phyloP scores from a whole-genome alignment of 805 yeast species.

The Spencermartinsiella europaea region DNA sequence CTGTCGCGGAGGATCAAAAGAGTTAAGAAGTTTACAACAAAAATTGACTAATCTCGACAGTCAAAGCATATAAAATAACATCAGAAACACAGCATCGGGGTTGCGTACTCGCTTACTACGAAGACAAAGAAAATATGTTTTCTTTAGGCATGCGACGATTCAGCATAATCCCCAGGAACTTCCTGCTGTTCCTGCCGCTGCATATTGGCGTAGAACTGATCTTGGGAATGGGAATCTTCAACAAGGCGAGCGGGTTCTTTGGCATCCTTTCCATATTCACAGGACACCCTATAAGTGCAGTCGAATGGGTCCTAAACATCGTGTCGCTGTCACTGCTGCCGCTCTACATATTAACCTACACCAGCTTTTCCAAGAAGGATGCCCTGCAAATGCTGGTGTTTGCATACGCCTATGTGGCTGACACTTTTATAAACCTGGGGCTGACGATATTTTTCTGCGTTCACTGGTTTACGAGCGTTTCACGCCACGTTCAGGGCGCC shows the following conservation, averaged over 20 bases:
- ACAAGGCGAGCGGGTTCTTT: conserved; percentile 84
- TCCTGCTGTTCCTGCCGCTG: conserved; percentile 68
- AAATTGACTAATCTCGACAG: too few relatives aligned
- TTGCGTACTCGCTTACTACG: background rate
- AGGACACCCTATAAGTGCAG: conserved; percentile 71
- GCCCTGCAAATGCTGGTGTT: conserved; percentile 59
- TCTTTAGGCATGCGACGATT: background rate
- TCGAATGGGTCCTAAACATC: conserved; percentile 78
- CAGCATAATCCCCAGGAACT: conserved; percentile 40
- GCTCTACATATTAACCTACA: conserved; percentile 56
- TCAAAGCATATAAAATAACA: too few relatives aligned
- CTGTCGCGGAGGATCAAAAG: too few relatives aligned
- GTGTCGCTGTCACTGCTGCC: conserved; percentile 60
- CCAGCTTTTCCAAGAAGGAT: conserved; percentile 47
- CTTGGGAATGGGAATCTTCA: conserved; percentile 68
- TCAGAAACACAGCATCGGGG: too few relatives aligned
- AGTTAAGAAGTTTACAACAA: too few relatives aligned
- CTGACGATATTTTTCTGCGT: conserved; percentile 71
- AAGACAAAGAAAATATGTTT: background rate
- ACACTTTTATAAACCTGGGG: conserved; percentile 59
- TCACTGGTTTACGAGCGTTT: conserved; percentile 56
- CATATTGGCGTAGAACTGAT: conserved; percentile 83
- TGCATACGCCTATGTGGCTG: conserved; percentile 57
- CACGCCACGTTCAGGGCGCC: background rate
- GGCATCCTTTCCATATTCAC: conserved; percentile 84